These are phyloP conservation scores for Hippophae tibetana DNA, from an alignment of 306 rosid species.

Conservation along the genomic window DNA sequence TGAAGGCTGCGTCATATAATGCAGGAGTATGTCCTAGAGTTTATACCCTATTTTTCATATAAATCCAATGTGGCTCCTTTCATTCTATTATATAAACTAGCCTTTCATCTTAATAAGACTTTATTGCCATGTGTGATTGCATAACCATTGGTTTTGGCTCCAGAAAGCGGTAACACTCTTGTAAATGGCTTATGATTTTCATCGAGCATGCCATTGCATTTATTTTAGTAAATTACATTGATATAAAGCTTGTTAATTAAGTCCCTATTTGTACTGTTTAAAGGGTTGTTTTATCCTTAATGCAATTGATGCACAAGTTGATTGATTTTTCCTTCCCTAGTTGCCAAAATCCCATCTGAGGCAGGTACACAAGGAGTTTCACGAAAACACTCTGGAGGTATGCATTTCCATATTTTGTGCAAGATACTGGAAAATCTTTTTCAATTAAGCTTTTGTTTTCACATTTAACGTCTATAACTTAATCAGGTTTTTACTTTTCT, in stretches of 20 bases:
- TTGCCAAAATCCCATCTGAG: slow-evolving; percentile 71
- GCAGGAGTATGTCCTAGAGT: slow-evolving; percentile 51
- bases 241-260: neutral
- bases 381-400: slow-evolving; percentile 77
- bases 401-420: slow-evolving; percentile 16
- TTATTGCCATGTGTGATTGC: neutral
- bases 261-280: neutral
- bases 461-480: neutral
- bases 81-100: no score
- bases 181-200: neutral
- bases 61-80: neutral
- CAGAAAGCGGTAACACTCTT: neutral
- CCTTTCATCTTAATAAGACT: no score
- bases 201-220: neutral
- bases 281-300: slow-evolving; percentile 8
- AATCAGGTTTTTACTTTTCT: neutral
- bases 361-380: slow-evolving; percentile 82
- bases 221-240: neutral
- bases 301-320: slow-evolving; percentile 22
- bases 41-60: neutral
- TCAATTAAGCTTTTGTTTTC: neutral
- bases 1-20: slow-evolving; percentile 91
- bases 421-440: slow-evolving; percentile 3
- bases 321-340: slow-evolving; percentile 38
- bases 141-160: neutral